phyloP scores from a whole-genome alignment of 2,329 filamentous ascomycete species.

The Hypomyces rosellus region DNA sequence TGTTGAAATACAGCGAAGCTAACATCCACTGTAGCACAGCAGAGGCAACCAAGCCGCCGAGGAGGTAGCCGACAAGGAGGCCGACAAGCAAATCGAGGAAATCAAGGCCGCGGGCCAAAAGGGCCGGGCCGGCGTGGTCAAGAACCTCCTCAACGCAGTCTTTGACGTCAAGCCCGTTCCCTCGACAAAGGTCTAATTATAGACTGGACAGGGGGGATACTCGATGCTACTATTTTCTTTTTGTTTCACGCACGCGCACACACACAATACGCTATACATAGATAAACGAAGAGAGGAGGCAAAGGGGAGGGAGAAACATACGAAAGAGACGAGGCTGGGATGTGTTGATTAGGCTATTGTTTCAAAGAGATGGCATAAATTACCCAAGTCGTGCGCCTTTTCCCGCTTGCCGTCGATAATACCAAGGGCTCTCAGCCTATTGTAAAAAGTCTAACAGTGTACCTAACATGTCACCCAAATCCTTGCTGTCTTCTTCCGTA shows the following conservation, averaged over 20 bases:
- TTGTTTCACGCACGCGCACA: neutral
- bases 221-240: neutral
- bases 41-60: constrained; percentile 80
- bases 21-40: constrained; percentile 61
- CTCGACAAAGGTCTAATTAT: constrained; percentile 26
- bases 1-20: neutral
- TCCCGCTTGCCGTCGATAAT: neutral
- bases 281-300: neutral
- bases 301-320: too few species aligned
- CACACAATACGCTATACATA: constrained; percentile 2
- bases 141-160: constrained; percentile 78
- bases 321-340: too few species aligned
- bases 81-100: constrained; percentile 72
- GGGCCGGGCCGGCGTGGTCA: constrained; percentile 71
- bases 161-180: constrained; percentile 71
- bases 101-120: constrained; percentile 77
- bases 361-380: neutral
- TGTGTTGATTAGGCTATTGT: neutral
- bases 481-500: constrained; percentile 53
- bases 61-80: constrained; percentile 70
- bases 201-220: neutral
- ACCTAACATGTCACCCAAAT: constrained; percentile 48
- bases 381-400: neutral
- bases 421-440: constrained; percentile 15
- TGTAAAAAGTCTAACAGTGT: constrained; percentile 46